These are phyloP conservation scores for Cylindrotheca closterium DNA, from an alignment of 108 stramenopile genomes.

Conservation along the genomic window DNA sequence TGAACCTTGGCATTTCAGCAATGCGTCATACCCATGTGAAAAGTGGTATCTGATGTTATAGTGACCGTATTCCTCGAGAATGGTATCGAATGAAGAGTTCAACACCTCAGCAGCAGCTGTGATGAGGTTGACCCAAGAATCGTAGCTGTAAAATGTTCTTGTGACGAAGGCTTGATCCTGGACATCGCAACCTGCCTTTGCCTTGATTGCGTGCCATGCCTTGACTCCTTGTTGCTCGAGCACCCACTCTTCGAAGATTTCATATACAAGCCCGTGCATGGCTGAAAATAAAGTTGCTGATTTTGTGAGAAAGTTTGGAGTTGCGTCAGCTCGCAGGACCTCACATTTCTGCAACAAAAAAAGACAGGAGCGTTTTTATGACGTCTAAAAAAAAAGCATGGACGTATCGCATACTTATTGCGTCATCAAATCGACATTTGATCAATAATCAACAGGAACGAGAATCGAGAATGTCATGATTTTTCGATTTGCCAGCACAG, in stretches of 20 bases:
- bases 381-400: no score
- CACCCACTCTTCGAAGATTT: conserved; percentile 42
- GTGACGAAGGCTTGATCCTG: conserved; percentile 27
- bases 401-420: no score
- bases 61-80: conserved; percentile 18
- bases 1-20: conserved; percentile 41
- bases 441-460: no score
- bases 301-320: not conserved
- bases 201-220: conserved; percentile 54
- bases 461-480: no score
- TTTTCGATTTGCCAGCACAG: no score
- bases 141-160: conserved; percentile 27
- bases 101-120: conserved; percentile 29
- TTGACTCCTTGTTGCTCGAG: conserved; percentile 39
- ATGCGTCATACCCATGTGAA: conserved; percentile 36
- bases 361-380: no score
- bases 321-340: no score
- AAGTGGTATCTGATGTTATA: conserved; percentile 36
- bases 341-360: no score
- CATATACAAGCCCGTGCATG: conserved; percentile 14
- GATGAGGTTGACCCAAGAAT: conserved; percentile 28
- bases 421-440: no score
- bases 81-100: conserved; percentile 12
- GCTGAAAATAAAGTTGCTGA: not conserved
- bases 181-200: conserved; percentile 37